A percentile compares a stretch with the other conserved stretches of the same genome.
Conservation (phyloP, 768 basidiomycete genomes). For the Lactarius akahatsu region DNA sequence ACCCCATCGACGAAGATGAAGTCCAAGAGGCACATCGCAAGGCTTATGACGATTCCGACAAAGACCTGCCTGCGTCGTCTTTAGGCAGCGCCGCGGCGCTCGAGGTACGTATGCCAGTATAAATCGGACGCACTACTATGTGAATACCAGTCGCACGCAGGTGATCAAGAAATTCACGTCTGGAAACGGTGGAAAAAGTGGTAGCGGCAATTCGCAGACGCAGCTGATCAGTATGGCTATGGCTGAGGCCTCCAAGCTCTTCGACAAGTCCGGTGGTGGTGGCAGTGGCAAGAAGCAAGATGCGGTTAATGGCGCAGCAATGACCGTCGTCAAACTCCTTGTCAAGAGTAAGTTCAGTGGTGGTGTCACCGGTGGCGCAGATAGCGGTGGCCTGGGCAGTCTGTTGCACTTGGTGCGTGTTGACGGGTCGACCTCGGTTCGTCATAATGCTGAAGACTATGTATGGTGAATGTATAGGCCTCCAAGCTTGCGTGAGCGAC, state of each 20-base stretch:
- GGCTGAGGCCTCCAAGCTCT: slow-evolving; percentile 74
- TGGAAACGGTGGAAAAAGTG: slow-evolving; percentile 40
- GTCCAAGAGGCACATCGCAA: slow-evolving; percentile 59
- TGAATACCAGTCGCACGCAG: slow-evolving; percentile 37
- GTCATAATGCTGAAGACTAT: slow-evolving; percentile 24
- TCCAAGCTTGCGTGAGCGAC: slow-evolving; percentile 16
- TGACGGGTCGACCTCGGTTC: neutral
- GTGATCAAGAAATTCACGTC: slow-evolving; percentile 67
- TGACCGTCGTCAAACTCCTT: slow-evolving; percentile 82
- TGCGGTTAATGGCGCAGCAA: slow-evolving; percentile 78
- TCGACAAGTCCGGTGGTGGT: slow-evolving; percentile 66
- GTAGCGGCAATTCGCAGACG: slow-evolving; percentile 48
- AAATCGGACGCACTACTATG: neutral
- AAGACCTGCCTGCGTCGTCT: slow-evolving; percentile 55
- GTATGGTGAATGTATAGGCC: slow-evolving; percentile 13
- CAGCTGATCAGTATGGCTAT: slow-evolving; percentile 84
- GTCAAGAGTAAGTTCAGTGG: slow-evolving; percentile 64
- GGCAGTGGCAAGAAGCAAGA: slow-evolving; percentile 76
- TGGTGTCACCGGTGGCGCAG: slow-evolving; percentile 53
- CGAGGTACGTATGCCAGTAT: slow-evolving; percentile 45
- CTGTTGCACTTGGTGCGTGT: slow-evolving; percentile 43
- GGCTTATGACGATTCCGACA: slow-evolving; percentile 58
- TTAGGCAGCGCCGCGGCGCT: slow-evolving; percentile 79
- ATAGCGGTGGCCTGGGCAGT: slow-evolving; percentile 66
- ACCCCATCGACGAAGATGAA: slow-evolving; percentile 65